Evolutionary conservation across 257 asterid genomes (phyloP).

Genomic region (Buddleja alternifolia): DNA sequence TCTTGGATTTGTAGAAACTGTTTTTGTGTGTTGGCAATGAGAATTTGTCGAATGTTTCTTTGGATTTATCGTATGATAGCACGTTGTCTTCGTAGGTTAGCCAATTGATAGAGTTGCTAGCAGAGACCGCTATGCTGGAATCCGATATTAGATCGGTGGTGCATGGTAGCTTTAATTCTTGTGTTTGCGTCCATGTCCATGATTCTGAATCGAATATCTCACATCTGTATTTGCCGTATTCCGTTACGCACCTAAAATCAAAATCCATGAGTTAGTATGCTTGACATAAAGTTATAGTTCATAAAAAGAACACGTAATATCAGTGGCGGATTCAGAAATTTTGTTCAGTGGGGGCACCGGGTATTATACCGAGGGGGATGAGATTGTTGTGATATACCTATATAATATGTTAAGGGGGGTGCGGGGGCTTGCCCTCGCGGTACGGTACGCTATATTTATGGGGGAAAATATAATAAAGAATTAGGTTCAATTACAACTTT

Average conservation of each 20-base stretch:
- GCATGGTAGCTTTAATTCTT: neutral
- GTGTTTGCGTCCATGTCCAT: constrained; percentile 1
- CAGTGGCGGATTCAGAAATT: too few relatives aligned
- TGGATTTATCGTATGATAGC: neutral
- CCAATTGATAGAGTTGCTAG: neutral
- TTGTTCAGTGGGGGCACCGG: too few relatives aligned
- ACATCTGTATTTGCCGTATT: neutral
- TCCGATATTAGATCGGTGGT: neutral
- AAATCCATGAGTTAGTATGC: neutral
- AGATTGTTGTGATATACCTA: too few relatives aligned
- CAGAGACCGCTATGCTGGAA: neutral
- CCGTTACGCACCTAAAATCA: neutral
- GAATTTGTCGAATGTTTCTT: constrained; percentile 2
- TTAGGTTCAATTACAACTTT: too few relatives aligned
- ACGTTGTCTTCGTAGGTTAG: neutral
- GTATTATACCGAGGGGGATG: too few relatives aligned
- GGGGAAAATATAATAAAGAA: too few relatives aligned
- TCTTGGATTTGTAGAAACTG: too few relatives aligned
- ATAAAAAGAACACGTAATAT: too few relatives aligned
- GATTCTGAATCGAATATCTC: constrained; percentile 23
- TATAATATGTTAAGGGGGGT: too few relatives aligned
- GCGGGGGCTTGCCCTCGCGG: too few relatives aligned
- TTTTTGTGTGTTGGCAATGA: too few relatives aligned
- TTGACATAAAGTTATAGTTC: neutral
- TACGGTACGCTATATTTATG: too few relatives aligned